Conservation (phyloP, 1,139 yeast species). For the Kluyveromyces marxianus region DNA sequence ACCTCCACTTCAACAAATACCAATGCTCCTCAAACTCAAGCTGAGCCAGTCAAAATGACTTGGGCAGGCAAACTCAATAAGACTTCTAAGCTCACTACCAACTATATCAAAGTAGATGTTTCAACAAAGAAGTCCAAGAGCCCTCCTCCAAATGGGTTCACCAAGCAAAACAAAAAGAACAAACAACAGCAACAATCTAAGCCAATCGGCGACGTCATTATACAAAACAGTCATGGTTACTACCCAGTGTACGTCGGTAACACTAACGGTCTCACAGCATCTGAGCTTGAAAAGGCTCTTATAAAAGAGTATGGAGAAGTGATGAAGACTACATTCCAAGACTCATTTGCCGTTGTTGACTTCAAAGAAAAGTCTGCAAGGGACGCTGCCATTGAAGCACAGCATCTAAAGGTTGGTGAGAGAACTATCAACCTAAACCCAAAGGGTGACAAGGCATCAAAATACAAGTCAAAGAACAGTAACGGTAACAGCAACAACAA, state of each 20-base stretch:
- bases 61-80: slow-evolving; percentile 21
- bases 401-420: slow-evolving; percentile 11
- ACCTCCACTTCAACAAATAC: background rate
- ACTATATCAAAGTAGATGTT: slow-evolving; percentile 3
- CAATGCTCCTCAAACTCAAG: background rate
- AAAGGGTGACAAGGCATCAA: slow-evolving; percentile 1
- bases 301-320: slow-evolving; percentile 26
- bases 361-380: slow-evolving; percentile 27
- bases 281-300: slow-evolving; percentile 18
- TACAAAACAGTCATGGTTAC: slow-evolving; percentile 27
- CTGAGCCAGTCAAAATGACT: slow-evolving; percentile 15
- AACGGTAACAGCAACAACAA: background rate
- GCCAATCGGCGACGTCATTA: slow-evolving; percentile 11
- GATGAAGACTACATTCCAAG: slow-evolving; percentile 24
- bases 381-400: slow-evolving; percentile 25
- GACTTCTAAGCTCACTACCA: slow-evolving; percentile 2
- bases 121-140: slow-evolving; percentile 5
- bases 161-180: slow-evolving; percentile 15
- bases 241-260: slow-evolving; percentile 28
- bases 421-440: slow-evolving; percentile 3
- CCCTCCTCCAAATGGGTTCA: slow-evolving; percentile 10
- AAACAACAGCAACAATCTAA: slow-evolving; percentile 14
- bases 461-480: slow-evolving; percentile 2
- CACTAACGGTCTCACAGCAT: slow-evolving; percentile 24
- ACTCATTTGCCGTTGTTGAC: slow-evolving; percentile 28